A percentile compares a stretch with the other conserved stretches of the same genome.
Evolutionary conservation across 495 filamentous ascomycete species (phyloP).

Genomic region (Achaetomiella virescens): DNA sequence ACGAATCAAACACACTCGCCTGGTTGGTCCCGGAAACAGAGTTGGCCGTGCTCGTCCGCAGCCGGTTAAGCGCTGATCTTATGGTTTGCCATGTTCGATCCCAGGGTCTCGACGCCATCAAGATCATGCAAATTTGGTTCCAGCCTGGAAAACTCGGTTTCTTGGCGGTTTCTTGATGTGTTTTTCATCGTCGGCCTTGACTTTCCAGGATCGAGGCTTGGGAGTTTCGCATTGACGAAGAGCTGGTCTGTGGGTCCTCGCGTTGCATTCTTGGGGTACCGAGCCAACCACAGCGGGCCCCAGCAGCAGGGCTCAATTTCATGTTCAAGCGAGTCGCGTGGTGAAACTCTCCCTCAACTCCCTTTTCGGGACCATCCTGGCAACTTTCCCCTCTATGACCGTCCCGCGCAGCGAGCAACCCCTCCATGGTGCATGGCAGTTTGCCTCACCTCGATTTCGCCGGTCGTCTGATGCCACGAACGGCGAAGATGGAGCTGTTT

Average conservation of each 20-base stretch:
- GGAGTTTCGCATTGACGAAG: constrained; percentile 2
- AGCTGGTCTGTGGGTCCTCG: background rate
- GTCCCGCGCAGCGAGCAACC: background rate
- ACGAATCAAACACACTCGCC: too few relatives aligned
- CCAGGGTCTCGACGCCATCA: too few relatives aligned
- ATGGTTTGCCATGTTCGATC: too few relatives aligned
- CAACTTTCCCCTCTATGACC: background rate
- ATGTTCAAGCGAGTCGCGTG: constrained; percentile 1
- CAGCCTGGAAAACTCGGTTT: too few relatives aligned
- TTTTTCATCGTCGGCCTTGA: too few relatives aligned
- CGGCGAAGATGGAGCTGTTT: background rate
- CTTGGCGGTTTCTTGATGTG: background rate
- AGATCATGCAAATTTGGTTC: too few relatives aligned
- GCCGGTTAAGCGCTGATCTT: too few relatives aligned
- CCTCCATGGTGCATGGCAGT: background rate
- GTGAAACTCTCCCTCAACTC: constrained; percentile 18
- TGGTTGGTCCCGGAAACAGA: too few relatives aligned
- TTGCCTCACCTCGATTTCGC: background rate
- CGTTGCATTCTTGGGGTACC: background rate
- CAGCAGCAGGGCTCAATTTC: constrained; percentile 7
- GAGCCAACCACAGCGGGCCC: constrained; percentile 14
- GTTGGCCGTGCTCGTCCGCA: too few relatives aligned
- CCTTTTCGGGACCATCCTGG: background rate
- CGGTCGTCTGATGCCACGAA: too few relatives aligned
- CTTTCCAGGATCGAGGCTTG: background rate